Base-by-base conservation (phyloP, 768 basidiomycete genomes). In the Pleurotus tuoliensis region DNA sequence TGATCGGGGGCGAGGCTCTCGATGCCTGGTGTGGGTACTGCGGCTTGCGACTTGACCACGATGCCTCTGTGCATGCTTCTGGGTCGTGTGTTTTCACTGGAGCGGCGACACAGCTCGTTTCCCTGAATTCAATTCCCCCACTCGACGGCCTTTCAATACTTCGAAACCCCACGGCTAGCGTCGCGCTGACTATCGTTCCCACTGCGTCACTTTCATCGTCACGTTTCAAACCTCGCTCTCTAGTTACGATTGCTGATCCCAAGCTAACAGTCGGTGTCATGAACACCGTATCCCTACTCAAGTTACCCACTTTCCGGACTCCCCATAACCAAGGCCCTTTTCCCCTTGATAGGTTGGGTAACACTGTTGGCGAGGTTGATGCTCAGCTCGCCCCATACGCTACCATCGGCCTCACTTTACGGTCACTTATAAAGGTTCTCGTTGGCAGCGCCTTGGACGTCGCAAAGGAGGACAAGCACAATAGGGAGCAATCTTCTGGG, bases 301-400 rank as follows among this genome's bases (percentile, higher is more conserved):
- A 66, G 27, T 57, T 74, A 27, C 59, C 66, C 13, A 44, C 64
- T 5, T 69, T 74, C 53, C 16, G 39, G 24, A 34, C 20, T 15
- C 45, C 56, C 45, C 16, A 58, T 3, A 25, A 58, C 7, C 30
- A 63, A 16, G 53, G 56, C 48, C 40, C 56, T 22, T 47, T 50
- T 37, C 60, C 44, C 16, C 40, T 55, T 41, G 61, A 70, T 59
- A 52, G 58, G 16, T 46, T 74, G 39, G 76, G 72, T 24, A 45
- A 60, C 37, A 55, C 65, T 34, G 56, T 60, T 27, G 55, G 39
- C 3, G 62, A 68, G 16, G 65, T 79, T n/a, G 71, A 76, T 30
- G 58, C 58, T 4, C 61, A 62, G 15, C 62, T 82, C 9, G 74
- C 75, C 15, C 76, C 79, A 11, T 62, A 70, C 62, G 76, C 77